Conservation (phyloP, 257 asterid species). For the Ilex asprella region DNA sequence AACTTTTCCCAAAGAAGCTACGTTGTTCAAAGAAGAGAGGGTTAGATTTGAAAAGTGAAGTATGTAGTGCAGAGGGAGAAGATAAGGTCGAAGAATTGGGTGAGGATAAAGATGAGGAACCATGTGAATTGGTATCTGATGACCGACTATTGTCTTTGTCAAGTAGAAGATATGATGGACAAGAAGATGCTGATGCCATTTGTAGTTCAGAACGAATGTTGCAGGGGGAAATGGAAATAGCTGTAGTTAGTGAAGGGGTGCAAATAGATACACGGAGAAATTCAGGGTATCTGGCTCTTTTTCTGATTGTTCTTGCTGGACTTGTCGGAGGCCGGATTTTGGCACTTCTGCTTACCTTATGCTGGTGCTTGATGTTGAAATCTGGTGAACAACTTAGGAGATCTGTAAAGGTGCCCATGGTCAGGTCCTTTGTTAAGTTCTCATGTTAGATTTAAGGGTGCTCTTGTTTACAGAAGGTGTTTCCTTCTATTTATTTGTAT, state of each 20-base stretch:
- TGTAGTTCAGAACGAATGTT: not conserved
- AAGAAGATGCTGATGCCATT: not conserved
- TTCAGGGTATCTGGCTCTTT: constrained; percentile 23
- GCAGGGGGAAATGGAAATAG: constrained; percentile 14
- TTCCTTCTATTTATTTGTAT: constrained; percentile 5
- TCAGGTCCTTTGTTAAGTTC: constrained; percentile 6
- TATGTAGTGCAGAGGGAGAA: not conserved
- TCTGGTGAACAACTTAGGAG: constrained; percentile 21
- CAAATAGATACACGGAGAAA: constrained; percentile 5
- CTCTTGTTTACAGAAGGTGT: constrained; percentile 1
- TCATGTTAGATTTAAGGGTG: constrained; percentile 11
- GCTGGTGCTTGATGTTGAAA: constrained; percentile 50
- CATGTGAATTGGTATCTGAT: constrained; percentile 4
- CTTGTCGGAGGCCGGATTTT: constrained; percentile 48
- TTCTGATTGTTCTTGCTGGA: constrained; percentile 53
- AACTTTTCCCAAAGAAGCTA: constrained; percentile 39
- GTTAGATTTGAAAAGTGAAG: constrained; percentile 4
- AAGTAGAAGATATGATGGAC: constrained; percentile 11
- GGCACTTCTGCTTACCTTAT: constrained; percentile 43
- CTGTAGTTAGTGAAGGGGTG: constrained; percentile 4
- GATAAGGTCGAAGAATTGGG: constrained; percentile 12
- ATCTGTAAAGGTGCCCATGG: constrained; percentile 13
- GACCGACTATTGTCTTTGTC: constrained; percentile 16
- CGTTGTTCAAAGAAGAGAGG: constrained; percentile 21
- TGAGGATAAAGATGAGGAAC: constrained; percentile 2